Evolutionary conservation across 768 basidiomycete species (phyloP).

Genomic region (Cyathus striatus): DNA sequence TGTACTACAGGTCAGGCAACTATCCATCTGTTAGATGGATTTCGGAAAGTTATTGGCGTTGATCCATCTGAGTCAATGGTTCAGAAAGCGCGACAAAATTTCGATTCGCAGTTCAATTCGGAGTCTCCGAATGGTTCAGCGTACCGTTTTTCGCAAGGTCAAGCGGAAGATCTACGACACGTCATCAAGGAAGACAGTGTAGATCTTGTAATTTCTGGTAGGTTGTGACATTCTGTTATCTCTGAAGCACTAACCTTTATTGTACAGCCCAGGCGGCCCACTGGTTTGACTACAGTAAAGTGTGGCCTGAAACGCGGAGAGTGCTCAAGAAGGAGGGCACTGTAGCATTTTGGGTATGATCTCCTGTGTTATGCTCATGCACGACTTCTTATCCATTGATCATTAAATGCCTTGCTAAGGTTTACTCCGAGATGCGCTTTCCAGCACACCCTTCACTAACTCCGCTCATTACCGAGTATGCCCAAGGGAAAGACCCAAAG

Average conservation of each 20-base stretch:
- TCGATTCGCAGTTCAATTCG: slow-evolving; percentile 4
- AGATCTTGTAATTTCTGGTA: slow-evolving; percentile 68
- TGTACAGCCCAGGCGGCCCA: slow-evolving; percentile 68
- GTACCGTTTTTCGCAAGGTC: slow-evolving; percentile 25
- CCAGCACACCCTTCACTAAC: slow-evolving; percentile 52
- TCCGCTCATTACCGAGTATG: slow-evolving; percentile 55
- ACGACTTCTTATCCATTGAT: not conserved
- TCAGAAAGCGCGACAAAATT: slow-evolving; percentile 34
- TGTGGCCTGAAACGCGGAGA: slow-evolving; percentile 65
- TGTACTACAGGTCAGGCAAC: slow-evolving; percentile 62
- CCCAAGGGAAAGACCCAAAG: slow-evolving; percentile 49
- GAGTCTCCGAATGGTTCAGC: slow-evolving; percentile 5
- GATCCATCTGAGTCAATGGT: slow-evolving; percentile 78
- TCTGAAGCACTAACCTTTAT: not conserved
- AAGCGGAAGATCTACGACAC: slow-evolving; percentile 51
- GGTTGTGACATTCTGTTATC: too few relatives aligned
- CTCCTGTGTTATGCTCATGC: not conserved
- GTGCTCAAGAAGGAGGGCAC: slow-evolving; percentile 59
- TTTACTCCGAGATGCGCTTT: slow-evolving; percentile 72
- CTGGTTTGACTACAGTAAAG: slow-evolving; percentile 73
- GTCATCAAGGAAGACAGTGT: slow-evolving; percentile 44
- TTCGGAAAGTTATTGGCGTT: slow-evolving; percentile 60
- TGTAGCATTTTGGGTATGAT: slow-evolving; percentile 68
- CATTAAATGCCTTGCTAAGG: too few relatives aligned
- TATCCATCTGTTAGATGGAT: slow-evolving; percentile 38